phyloP scores from a whole-genome alignment of 495 filamentous ascomycete genomes.

The Podospora pseudopauciseta region DNA sequence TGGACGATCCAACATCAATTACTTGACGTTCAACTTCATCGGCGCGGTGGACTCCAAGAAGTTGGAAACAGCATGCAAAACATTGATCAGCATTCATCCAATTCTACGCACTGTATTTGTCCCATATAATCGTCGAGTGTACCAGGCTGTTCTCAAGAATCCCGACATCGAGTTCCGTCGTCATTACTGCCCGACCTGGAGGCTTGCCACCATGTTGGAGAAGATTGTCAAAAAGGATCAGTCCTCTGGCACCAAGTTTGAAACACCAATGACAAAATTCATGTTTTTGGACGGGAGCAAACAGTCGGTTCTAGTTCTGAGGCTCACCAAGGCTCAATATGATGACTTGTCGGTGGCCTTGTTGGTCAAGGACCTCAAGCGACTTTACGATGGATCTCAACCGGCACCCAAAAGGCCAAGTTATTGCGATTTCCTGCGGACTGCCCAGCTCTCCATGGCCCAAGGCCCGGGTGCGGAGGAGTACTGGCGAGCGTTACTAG shows the following conservation, averaged over 20 bases:
- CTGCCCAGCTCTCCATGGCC: constrained; percentile 31
- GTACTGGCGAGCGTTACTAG: constrained; percentile 43
- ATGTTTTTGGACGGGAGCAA: constrained; percentile 45
- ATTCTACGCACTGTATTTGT: constrained; percentile 46
- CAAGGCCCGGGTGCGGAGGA: constrained; percentile 32
- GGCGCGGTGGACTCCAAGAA: constrained; percentile 40
- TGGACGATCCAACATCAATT: constrained; percentile 41
- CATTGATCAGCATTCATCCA: constrained; percentile 39
- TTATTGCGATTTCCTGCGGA: constrained; percentile 44
- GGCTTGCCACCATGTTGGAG: constrained; percentile 33
- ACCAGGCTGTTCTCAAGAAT: constrained; percentile 43
- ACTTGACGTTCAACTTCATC: constrained; percentile 42
- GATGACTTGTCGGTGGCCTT: constrained; percentile 42
- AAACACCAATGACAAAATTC: constrained; percentile 45
- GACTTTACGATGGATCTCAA: constrained; percentile 38
- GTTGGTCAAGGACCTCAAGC: constrained; percentile 42
- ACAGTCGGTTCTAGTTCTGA: constrained; percentile 42
- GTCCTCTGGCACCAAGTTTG: constrained; percentile 34
- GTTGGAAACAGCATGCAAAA: constrained; percentile 42
- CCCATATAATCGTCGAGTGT: constrained; percentile 40
- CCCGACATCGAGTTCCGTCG: constrained; percentile 40
- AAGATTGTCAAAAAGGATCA: constrained; percentile 45
- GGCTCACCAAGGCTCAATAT: constrained; percentile 47
- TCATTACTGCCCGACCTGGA: constrained; percentile 41
- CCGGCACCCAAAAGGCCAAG: constrained; percentile 33